Conservation (phyloP, 306 rosid genomes). For the Trifolium subterraneum region DNA sequence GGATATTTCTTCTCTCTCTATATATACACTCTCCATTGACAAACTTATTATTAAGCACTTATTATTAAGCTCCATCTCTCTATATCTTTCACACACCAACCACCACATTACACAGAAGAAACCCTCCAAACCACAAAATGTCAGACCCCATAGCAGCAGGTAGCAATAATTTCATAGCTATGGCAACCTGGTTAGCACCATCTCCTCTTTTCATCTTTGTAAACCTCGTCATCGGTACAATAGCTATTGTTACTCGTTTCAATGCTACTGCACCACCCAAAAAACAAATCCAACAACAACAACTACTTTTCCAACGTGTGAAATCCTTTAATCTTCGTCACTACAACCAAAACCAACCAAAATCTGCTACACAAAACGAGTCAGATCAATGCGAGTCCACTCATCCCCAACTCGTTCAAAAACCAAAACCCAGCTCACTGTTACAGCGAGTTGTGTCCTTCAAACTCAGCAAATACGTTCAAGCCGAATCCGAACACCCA, state of each 20-base stretch:
- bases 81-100: not conserved
- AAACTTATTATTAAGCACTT: too few species aligned
- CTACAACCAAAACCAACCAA: constrained; percentile 2
- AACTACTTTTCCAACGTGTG: constrained; percentile 48
- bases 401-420: constrained; percentile 38
- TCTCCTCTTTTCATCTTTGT: constrained; percentile 67
- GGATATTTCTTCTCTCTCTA: too few species aligned
- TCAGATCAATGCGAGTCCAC: not conserved
- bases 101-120: not conserved
- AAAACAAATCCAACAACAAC: constrained; percentile 1
- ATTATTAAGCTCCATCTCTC: not conserved
- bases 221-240: constrained; percentile 70
- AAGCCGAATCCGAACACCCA: not conserved
- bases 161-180: not conserved
- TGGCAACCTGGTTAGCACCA: constrained; percentile 63
- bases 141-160: constrained; percentile 23
- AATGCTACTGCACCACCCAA: not conserved
- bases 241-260: constrained; percentile 55
- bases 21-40: too few species aligned
- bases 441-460: constrained; percentile 56
- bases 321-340: constrained; percentile 51
- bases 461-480: constrained; percentile 31
- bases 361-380: not conserved
- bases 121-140: constrained; percentile 8
- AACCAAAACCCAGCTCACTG: constrained; percentile 52